phyloP scores from a whole-genome alignment of 148 eudicot species.

The Heliamphora exappendiculata region DNA sequence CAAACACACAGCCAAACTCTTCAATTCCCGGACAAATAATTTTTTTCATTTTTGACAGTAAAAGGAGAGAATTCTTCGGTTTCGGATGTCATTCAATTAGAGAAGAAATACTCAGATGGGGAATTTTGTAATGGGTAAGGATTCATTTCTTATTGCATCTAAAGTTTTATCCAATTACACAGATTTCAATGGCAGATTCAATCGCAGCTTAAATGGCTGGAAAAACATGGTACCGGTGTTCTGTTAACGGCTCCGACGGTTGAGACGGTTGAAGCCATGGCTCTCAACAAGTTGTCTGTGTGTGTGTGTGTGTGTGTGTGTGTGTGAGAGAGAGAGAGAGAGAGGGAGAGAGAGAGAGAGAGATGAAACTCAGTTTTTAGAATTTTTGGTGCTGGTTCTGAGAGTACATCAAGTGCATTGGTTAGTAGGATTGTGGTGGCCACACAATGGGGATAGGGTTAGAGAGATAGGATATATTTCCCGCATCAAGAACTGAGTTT shows the following conservation, averaged over 20 bases:
- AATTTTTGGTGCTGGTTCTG: not conserved
- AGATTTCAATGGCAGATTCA: no score
- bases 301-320: no score
- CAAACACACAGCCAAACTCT: constrained; percentile 2
- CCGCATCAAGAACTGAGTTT: not conserved
- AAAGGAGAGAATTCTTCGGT: not conserved
- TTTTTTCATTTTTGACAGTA: not conserved
- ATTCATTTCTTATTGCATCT: not conserved
- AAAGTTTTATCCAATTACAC: no score
- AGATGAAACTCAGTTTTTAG: not conserved
- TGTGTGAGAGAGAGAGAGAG: not conserved
- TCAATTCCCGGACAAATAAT: not conserved
- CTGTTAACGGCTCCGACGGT: constrained; percentile 15
- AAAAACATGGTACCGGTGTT: constrained; percentile 9
- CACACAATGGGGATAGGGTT: constrained; percentile 3
- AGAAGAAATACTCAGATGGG: not conserved
- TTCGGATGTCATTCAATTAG: not conserved
- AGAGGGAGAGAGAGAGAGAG: not conserved
- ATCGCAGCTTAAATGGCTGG: no score
- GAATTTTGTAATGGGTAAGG: not conserved
- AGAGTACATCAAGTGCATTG: not conserved
- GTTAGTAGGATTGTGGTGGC: not conserved
- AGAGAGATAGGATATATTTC: constrained; percentile 1
- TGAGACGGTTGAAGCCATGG: constrained; percentile 23
- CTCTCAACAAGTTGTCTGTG: not conserved